Base-by-base conservation (phyloP, 108 stramenopile genomes). In the Stephanodiscus minutulus region DNA sequence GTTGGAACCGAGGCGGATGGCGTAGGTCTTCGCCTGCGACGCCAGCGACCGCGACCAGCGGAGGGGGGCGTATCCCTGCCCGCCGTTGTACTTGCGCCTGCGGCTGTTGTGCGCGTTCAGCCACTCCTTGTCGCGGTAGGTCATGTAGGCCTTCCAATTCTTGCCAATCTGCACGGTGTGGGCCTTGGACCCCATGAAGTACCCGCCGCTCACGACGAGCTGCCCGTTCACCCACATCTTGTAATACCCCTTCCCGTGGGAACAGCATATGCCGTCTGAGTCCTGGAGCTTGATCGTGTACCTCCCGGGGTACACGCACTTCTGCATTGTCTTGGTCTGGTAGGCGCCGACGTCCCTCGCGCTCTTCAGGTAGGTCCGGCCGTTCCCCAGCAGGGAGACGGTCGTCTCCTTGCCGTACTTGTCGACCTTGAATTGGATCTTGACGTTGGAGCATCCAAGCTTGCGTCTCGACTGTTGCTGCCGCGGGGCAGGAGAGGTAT, bases 381-480 rank as follows among this genome's bases (percentile, higher is more conserved):
- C 73, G 20, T 66, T 74, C 15, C 66, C 60, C 24, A 35, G 49
- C 3, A 74, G 29, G 21, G 57, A 61, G 10, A 66, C 66, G 13
- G 64, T 58, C 5, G 73, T 74, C 33, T 74, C 73, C 20, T 61
- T 59, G 0, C 73, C 73, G 27, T 74, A 66, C 31, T 52, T 50
- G 59, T 74, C 73, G 17, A 74, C 31, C 49, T 52, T 74, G 53
- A 74, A 36, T 41, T 74, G 57, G 33, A 74, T 36, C 48, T 74
- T 66, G 20, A 74, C 63, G 39, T 59, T 66, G 15, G 28, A 22
- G 22, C 73, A 74, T n/a, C 57, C 57, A 0, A 13, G 35, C 20
- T 31, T 21, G 11, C 44, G 39, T 11, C 39, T 39, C 39, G 39
- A 39, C 39, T 39, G 2, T 33, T 33, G 39, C 35, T 6, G 5